A percentile compares a stretch with the other conserved stretches of the same genome.
Conservation (phyloP, 1,284 basidiomycete genomes). For the Microbotryum violaceum region DNA sequence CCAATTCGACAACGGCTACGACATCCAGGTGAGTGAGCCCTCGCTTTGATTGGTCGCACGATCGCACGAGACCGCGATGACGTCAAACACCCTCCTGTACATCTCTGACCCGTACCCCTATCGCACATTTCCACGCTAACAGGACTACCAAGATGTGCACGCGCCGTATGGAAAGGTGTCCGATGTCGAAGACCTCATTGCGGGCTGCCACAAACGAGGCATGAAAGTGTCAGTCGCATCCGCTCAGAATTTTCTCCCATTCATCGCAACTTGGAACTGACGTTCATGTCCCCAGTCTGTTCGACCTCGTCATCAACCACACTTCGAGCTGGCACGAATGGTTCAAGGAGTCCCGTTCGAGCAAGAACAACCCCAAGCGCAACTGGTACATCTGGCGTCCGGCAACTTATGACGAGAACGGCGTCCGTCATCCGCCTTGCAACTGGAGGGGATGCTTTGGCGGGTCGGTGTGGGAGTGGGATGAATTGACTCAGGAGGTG, state of each 20-base stretch:
- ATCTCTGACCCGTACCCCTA: too few relatives aligned
- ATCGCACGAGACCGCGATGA: too few relatives aligned
- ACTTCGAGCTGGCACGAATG: conserved; percentile 66
- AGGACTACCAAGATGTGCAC: conserved; percentile 66
- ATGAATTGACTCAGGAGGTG: conserved; percentile 54
- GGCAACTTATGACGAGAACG: conserved; percentile 35
- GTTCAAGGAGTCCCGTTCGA: conserved; percentile 61
- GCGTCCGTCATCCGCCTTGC: conserved; percentile 55
- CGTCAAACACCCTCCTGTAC: too few relatives aligned
- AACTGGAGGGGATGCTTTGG: conserved; percentile 66
- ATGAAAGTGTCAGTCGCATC: conserved; percentile 47
- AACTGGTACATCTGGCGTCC: conserved; percentile 47
- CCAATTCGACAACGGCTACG: conserved; percentile 7
- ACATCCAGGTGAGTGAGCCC: neutral
- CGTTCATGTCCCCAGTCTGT: conserved; percentile 42
- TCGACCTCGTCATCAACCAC: conserved; percentile 76
- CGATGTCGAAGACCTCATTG: conserved; percentile 60
- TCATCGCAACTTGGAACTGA: neutral
- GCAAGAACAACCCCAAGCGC: conserved; percentile 54
- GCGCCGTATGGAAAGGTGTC: conserved; percentile 61
- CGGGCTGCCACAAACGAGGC: conserved; percentile 54
- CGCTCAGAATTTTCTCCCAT: too few relatives aligned
- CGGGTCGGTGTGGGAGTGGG: conserved; percentile 66
- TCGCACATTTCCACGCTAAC: neutral
- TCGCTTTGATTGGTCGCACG: too few relatives aligned